phyloP scores from a whole-genome alignment of 345 rosid genomes.

The Syzygium grande region DNA sequence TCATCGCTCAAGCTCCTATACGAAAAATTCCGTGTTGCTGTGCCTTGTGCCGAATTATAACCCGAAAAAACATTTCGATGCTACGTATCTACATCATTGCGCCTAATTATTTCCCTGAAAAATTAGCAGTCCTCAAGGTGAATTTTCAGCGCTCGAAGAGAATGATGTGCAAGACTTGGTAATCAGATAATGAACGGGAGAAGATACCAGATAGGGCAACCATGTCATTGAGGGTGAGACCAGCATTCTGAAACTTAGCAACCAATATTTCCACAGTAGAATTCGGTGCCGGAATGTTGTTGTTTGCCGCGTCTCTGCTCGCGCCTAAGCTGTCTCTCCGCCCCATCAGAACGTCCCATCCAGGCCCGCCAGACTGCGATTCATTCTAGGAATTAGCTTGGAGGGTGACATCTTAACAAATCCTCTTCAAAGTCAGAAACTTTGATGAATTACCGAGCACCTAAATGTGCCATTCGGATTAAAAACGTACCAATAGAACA shows the following conservation, averaged over 20 bases:
- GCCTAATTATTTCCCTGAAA: background rate
- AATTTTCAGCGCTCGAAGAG: background rate
- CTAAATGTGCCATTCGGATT: background rate
- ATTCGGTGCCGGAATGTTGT: constrained; percentile 64
- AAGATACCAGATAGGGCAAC: constrained; percentile 65
- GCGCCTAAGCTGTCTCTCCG: constrained; percentile 62
- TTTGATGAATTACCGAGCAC: background rate
- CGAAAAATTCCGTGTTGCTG: background rate
- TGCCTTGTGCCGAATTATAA: background rate
- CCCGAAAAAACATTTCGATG: background rate
- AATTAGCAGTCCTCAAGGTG: background rate
- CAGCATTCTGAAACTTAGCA: constrained; percentile 60
- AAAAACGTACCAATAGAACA: constrained; percentile 41
- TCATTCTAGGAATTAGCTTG: background rate
- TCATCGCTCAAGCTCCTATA: background rate
- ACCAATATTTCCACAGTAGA: constrained; percentile 45
- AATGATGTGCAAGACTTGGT: background rate
- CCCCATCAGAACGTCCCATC: constrained; percentile 82
- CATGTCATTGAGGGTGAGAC: constrained; percentile 59
- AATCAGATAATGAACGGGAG: background rate
- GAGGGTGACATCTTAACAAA: background rate
- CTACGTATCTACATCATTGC: background rate
- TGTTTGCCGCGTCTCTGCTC: constrained; percentile 55
- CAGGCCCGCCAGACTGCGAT: constrained; percentile 76
- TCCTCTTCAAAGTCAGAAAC: background rate